Evolutionary conservation across 306 rosid species (phyloP).

Genomic region (Fragaria vesca): DNA sequence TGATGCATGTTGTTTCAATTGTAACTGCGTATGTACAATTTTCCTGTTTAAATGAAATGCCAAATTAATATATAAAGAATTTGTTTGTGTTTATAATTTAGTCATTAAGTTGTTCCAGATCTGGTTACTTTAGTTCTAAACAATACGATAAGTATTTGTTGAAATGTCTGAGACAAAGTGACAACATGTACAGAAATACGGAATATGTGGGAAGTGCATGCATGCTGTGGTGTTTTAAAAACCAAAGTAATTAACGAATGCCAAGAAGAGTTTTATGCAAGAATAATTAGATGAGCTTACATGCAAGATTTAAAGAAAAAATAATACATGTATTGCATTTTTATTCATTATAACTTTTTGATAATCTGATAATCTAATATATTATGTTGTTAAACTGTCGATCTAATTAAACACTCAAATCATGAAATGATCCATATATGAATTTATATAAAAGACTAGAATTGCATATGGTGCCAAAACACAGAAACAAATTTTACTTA

Average conservation of each 20-base stretch:
- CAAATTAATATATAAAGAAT: not conserved
- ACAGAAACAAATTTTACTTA: not conserved
- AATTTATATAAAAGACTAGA: not conserved
- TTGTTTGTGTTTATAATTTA: not conserved
- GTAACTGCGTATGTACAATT: constrained; percentile 64
- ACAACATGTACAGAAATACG: no score
- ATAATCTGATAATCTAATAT: not conserved
- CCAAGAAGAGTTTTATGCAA: no score
- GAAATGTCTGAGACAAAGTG: no score
- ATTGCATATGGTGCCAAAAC: not conserved
- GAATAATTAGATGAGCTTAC: not conserved
- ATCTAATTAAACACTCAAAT: not conserved
- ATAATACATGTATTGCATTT: not conserved
- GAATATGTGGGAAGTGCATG: no score
- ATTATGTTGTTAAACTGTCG: not conserved
- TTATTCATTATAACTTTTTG: not conserved
- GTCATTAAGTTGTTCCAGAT: not conserved
- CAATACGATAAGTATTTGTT: no score
- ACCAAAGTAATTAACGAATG: no score
- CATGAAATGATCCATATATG: not conserved
- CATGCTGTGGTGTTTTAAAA: no score
- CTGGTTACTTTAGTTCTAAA: not conserved
- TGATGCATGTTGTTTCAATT: constrained; percentile 67
- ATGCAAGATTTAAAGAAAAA: not conserved
- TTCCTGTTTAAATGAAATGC: constrained; percentile 28